These are phyloP conservation scores for Ophiostoma himal-ulmi DNA, from an alignment of 2,329 filamentous ascomycete genomes.

Conservation along the genomic window DNA sequence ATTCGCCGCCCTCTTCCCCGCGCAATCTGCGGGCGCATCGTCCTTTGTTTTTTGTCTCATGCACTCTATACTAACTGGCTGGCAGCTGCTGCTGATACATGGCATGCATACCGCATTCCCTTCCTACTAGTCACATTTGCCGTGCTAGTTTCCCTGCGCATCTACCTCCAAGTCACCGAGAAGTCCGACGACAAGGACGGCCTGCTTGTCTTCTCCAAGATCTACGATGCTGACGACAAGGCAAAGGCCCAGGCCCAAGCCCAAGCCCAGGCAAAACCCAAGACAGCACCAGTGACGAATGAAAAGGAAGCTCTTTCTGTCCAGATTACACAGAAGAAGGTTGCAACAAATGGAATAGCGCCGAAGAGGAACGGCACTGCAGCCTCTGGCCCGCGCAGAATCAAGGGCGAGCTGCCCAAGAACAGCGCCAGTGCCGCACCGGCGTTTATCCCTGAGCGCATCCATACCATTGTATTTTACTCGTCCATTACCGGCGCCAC, in stretches of 20 bases:
- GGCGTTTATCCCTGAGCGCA: constrained; percentile 32
- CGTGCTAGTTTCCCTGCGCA: constrained; percentile 37
- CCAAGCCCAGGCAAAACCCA: background rate
- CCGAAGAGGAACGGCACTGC: constrained; percentile 20
- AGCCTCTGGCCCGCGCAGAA: constrained; percentile 40
- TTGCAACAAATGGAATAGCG: background rate
- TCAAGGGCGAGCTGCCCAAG: constrained; percentile 38
- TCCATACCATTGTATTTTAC: constrained; percentile 79
- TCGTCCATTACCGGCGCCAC: constrained; percentile 83
- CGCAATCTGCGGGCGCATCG: background rate
- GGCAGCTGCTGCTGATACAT: constrained; percentile 35
- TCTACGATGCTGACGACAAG: constrained; percentile 29
- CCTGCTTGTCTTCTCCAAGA: constrained; percentile 36
- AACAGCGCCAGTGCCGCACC: constrained; percentile 29
- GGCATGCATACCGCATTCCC: constrained; percentile 44
- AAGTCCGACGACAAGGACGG: constrained; percentile 31
- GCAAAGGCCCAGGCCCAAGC: background rate
- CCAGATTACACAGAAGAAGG: background rate
- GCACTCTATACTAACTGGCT: constrained; percentile 15
- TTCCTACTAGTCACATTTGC: constrained; percentile 39
- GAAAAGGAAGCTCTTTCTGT: background rate
- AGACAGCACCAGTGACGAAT: background rate
- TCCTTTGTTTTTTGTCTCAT: background rate
- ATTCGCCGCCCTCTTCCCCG: background rate
- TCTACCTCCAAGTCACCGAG: constrained; percentile 39